phyloP scores from a whole-genome alignment of 2,329 filamentous ascomycete species.

The Alternaria sp. region DNA sequence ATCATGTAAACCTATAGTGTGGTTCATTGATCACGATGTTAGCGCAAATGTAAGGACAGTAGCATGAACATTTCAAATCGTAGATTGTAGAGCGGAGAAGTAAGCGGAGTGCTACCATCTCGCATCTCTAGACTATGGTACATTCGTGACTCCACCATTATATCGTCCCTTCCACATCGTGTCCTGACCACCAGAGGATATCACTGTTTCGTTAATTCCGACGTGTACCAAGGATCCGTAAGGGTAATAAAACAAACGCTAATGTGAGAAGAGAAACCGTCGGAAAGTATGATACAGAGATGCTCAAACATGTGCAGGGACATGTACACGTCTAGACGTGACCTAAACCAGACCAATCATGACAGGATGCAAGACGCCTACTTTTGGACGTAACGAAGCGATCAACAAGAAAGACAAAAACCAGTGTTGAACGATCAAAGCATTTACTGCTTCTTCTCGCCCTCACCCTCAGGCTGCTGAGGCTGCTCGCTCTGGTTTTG shows the following conservation, averaged over 20 bases:
- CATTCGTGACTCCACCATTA: slow-evolving; percentile 29
- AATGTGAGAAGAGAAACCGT: slow-evolving; percentile 38
- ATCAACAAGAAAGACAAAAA: slow-evolving; percentile 30
- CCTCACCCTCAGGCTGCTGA: slow-evolving; percentile 59
- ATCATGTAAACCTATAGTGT: not conserved
- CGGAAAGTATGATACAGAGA: slow-evolving; percentile 45
- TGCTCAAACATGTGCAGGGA: slow-evolving; percentile 31
- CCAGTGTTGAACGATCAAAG: slow-evolving; percentile 21
- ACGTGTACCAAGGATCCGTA: slow-evolving; percentile 26
- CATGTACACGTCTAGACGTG: slow-evolving; percentile 43
- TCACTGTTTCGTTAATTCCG: slow-evolving; percentile 30
- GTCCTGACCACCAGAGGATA: slow-evolving; percentile 26
- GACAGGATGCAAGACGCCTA: slow-evolving; percentile 48
- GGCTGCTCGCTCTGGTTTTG: slow-evolving; percentile 52
- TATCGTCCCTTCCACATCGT: slow-evolving; percentile 24
- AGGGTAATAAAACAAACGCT: slow-evolving; percentile 41
- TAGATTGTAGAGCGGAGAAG: slow-evolving; percentile 39
- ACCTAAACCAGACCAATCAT: slow-evolving; percentile 34
- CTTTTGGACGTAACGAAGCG: slow-evolving; percentile 40
- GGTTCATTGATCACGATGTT: not conserved
- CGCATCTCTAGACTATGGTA: slow-evolving; percentile 38
- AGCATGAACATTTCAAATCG: slow-evolving; percentile 18
- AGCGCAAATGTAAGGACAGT: not conserved
- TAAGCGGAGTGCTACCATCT: slow-evolving; percentile 39
- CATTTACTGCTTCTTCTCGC: slow-evolving; percentile 73